Base-by-base conservation (phyloP, 2,329 filamentous ascomycete genomes). In the Phyllosticta capitalensis region DNA sequence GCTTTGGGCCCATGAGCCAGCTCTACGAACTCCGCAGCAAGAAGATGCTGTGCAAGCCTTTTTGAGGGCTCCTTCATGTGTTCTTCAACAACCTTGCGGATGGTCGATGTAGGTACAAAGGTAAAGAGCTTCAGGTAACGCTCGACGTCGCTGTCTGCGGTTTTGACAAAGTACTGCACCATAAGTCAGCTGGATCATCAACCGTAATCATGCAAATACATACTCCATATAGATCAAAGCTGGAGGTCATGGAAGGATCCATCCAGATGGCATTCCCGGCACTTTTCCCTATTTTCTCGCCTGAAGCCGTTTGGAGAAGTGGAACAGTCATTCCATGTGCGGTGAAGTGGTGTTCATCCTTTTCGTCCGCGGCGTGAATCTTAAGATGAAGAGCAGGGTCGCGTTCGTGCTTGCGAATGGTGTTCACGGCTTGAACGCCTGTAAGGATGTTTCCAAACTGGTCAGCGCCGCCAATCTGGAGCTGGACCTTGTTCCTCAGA, bases 401-500 rank as follows among this genome's bases (percentile, higher is more conserved):
- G 0, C 7, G 80, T 76, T 61, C 86, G 80, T 54, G 73, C 76
- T 50, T 81, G 80, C 58, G 86, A 82, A 92, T 85, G 58, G 86
- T 79, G 72, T 92, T 92, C 67, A 97, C 82, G 2, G 88, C 83
- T 62, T 96, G 90, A 68, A 94, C 87, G 54, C 94, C 94, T 12
- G 92, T 86, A 26, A 95, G 82, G 64, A 99, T 97, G 74, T 99
- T 99, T 63, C 94, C 94, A 70, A 87, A 97, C 75, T 99, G 94
- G 70, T 99, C 94, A 6, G 91, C 91, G 48, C 94, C 94, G 61
- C 94, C 94, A 56, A 99, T 89, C 74, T 99, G 91, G 70, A 97
- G 82, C 69, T 92, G 87, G 9, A 91, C 17, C 54, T 81, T 79
- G 56, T 80, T 81, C 22, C 80, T 79, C 53, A 83, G 80, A 74